A percentile compares a stretch with the other conserved stretches of the same genome.
Evolutionary conservation across 441 rosid genomes (phyloP).

Genomic region (Populus hybrid): DNA sequence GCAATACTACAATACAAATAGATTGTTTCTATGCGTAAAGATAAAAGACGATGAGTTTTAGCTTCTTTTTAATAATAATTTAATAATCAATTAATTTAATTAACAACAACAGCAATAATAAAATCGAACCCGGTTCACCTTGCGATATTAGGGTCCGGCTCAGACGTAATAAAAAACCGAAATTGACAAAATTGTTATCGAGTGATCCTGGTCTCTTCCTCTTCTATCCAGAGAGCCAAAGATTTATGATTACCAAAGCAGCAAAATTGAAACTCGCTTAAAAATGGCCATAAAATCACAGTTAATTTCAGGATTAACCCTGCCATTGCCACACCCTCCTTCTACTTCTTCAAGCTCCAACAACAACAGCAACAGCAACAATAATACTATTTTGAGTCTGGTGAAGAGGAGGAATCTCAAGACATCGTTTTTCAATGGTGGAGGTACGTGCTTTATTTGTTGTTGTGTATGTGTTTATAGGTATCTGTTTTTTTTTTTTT

Average conservation of each 20-base stretch:
- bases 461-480: not conserved
- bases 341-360: slow-evolving; percentile 18
- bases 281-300: slow-evolving; percentile 44
- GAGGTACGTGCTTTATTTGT: slow-evolving; percentile 31
- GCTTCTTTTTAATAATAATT: no score
- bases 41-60: no score
- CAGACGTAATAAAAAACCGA: not conserved
- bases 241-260: not conserved
- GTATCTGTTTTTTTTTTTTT: not conserved
- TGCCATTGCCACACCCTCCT: slow-evolving; percentile 34
- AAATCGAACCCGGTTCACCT: not conserved
- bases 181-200: not conserved
- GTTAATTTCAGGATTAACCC: slow-evolving; percentile 36
- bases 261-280: not conserved
- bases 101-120: no score
- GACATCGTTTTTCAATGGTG: slow-evolving; percentile 42
- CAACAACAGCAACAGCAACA: slow-evolving; percentile 14
- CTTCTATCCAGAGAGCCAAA: slow-evolving; percentile 19
- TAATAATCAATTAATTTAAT: no score
- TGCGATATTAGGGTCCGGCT: not conserved
- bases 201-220: slow-evolving; percentile 14
- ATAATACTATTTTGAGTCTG: slow-evolving; percentile 27
- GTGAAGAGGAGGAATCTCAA: slow-evolving; percentile 37
- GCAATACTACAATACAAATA: no score
- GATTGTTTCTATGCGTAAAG: no score